A percentile compares a stretch with the other conserved stretches of the same genome.
Conservation (phyloP, 1,139 yeast species). For the Saccharomyces hybrid region DNA sequence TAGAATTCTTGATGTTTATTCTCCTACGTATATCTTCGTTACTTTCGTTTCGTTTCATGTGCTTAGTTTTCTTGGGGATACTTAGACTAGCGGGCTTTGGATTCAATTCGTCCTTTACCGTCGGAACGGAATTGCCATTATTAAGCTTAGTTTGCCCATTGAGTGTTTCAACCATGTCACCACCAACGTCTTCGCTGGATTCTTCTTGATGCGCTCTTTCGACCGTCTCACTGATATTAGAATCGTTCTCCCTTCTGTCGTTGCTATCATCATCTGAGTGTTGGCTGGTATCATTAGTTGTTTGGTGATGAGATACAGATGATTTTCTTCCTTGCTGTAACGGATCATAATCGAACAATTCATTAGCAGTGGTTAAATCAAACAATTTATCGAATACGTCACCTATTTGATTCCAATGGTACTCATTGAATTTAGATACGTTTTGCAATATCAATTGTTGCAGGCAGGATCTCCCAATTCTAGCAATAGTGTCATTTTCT, state of each 20-base stretch:
- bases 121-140: conserved; percentile 1
- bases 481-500: conserved; percentile 91
- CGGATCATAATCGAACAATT: conserved; percentile 69
- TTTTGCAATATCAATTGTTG: conserved; percentile 71
- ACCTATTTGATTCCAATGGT: conserved; percentile 72
- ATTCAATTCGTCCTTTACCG: background rate
- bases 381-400: conserved; percentile 61
- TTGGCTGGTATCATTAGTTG: background rate
- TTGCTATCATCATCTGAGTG: conserved; percentile 2
- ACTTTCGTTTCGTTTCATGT: conserved; percentile 20
- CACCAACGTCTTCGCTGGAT: conserved; percentile 32
- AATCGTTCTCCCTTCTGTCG: conserved; percentile 2
- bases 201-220: conserved; percentile 29
- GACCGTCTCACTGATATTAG: conserved; percentile 19
- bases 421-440: conserved; percentile 48
- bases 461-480: conserved; percentile 86
- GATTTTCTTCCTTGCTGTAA: conserved; percentile 33
- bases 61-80: conserved; percentile 8
- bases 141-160: conserved; percentile 5
- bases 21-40: conserved; percentile 30
- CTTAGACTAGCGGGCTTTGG: conserved; percentile 1
- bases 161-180: conserved; percentile 16
- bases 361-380: conserved; percentile 76
- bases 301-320: conserved; percentile 5
- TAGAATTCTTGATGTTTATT: conserved; percentile 56